A percentile compares a stretch with the other conserved stretches of the same genome.
Evolutionary conservation across 129 eudicot species (phyloP).

Genomic region (Escallonia rubra): DNA sequence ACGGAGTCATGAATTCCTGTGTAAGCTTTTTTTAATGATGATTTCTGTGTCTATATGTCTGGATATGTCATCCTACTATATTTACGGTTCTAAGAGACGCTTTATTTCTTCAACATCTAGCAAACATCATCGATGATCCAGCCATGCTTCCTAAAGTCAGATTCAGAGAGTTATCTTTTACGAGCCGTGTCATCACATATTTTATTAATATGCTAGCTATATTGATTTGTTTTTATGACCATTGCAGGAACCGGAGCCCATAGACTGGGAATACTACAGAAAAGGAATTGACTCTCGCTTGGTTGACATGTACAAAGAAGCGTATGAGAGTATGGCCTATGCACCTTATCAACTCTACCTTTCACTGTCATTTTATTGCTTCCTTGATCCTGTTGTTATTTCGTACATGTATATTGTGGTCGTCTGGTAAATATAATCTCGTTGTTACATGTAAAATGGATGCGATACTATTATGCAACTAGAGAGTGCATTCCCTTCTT

Average conservation of each 20-base stretch:
- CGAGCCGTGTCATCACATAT: background rate
- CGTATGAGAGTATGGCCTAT: constrained; percentile 61
- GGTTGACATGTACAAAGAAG: constrained; percentile 93
- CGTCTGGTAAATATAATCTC: too few relatives aligned
- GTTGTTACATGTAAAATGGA: too few relatives aligned
- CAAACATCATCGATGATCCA: too few relatives aligned
- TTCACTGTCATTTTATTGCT: background rate
- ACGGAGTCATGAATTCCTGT: background rate
- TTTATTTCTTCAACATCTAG: background rate
- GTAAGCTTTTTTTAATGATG: background rate
- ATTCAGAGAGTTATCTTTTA: background rate
- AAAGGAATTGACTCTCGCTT: constrained; percentile 89
- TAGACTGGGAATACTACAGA: constrained; percentile 96
- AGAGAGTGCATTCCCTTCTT: too few relatives aligned
- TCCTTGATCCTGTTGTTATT: background rate
- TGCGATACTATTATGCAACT: too few relatives aligned
- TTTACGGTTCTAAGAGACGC: background rate
- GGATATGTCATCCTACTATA: background rate
- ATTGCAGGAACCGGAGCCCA: constrained; percentile 85
- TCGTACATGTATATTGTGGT: background rate
- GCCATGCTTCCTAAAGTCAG: too few relatives aligned
- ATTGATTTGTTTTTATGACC: constrained; percentile 12
- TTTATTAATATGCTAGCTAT: background rate
- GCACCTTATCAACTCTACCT: background rate
- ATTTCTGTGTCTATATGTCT: background rate